Conservation (phyloP, 805 yeast species). For the Blastobotrys americana region DNA sequence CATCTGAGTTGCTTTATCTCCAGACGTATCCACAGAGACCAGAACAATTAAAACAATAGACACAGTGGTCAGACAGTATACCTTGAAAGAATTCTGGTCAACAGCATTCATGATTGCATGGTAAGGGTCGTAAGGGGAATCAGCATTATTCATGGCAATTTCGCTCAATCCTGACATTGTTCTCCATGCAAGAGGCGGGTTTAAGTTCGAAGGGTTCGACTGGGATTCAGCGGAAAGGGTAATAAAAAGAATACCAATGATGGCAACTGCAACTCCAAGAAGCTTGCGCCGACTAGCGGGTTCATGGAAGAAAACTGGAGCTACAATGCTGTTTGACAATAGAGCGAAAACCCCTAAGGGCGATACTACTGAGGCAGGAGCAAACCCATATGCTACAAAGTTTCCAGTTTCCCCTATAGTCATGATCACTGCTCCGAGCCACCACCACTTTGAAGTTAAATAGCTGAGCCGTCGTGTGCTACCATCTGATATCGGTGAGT, state of each 20-base stretch:
- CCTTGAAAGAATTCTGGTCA: conserved; percentile 21
- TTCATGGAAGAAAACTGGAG: conserved; percentile 42
- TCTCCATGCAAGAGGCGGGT: neutral
- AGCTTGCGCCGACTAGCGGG: conserved; percentile 31
- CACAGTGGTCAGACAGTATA: conserved; percentile 27
- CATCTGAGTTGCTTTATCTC: neutral
- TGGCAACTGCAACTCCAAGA: conserved; percentile 36
- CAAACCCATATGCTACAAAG: conserved; percentile 43
- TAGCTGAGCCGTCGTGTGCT: conserved; percentile 18
- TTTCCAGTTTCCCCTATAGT: conserved; percentile 41
- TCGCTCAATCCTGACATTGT: neutral
- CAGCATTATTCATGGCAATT: neutral
- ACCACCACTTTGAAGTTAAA: conserved; percentile 31
- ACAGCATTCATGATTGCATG: conserved; percentile 26
- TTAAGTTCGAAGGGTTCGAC: conserved; percentile 13
- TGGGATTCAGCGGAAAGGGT: conserved; percentile 29
- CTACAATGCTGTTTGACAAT: conserved; percentile 41
- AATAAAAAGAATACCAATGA: conserved; percentile 38
- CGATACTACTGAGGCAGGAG: conserved; percentile 42
- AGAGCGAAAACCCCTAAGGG: conserved; percentile 46
- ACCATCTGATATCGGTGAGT: no score
- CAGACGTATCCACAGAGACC: conserved; percentile 9
- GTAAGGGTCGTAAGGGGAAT: conserved; percentile 25
- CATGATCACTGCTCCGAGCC: conserved; percentile 38
- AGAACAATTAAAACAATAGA: conserved; percentile 19